Conservation (phyloP, 75 land plant genomes). For the Selaginella tamariscina region DNA sequence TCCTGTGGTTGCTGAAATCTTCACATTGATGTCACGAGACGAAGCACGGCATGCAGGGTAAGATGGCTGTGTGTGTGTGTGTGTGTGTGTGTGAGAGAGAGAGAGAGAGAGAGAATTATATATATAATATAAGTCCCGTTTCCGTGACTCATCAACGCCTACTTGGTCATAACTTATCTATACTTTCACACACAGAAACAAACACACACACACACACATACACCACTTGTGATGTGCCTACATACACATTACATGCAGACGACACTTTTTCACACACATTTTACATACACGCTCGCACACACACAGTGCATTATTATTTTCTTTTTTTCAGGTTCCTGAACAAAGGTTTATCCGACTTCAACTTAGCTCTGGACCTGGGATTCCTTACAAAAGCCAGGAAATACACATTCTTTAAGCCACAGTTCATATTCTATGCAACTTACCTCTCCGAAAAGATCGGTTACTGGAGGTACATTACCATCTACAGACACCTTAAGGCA, state of each 20-base stretch:
- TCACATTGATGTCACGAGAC: constrained; percentile 96
- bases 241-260: no score
- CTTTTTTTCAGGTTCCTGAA: constrained; percentile 61
- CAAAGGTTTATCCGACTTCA: constrained; percentile 96
- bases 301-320: no score
- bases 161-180: no score
- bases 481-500: constrained; percentile 76
- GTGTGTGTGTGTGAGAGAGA: no score
- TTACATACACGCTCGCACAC: no score
- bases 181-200: no score
- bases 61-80: constrained; percentile 2
- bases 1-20: constrained; percentile 92
- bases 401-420: constrained; percentile 96
- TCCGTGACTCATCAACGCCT: no score
- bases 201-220: no score
- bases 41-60: constrained; percentile 99
- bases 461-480: constrained; percentile 96
- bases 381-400: constrained; percentile 92
- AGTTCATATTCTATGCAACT: constrained; percentile 96
- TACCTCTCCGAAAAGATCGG: constrained; percentile 96
- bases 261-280: no score
- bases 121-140: no score
- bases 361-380: constrained; percentile 83
- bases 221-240: no score
- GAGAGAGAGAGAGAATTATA: no score